Conservation (phyloP, 805 yeast genomes). For the Debaryomyces hansenii region DNA sequence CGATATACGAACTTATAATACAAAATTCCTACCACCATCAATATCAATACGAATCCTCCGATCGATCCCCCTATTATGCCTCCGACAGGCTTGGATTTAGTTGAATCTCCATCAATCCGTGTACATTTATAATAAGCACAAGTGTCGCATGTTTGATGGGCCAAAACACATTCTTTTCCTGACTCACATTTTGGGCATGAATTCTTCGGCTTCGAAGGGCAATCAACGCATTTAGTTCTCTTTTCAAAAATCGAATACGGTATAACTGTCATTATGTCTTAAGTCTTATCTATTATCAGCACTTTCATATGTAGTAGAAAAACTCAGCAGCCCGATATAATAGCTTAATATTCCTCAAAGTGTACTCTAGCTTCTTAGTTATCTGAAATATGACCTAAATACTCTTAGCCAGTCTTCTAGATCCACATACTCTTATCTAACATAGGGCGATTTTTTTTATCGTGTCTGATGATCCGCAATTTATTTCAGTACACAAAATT, state of each 20-base stretch:
- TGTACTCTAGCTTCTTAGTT: too few species aligned
- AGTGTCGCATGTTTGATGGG: conserved; percentile 20
- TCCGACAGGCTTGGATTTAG: conserved; percentile 24
- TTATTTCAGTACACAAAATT: not conserved
- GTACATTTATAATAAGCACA: conserved; percentile 28
- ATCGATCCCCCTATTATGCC: conserved; percentile 44
- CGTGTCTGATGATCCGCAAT: not conserved
- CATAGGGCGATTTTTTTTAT: not conserved
- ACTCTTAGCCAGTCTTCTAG: too few species aligned
- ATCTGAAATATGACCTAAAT: too few species aligned
- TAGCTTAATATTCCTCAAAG: too few species aligned
- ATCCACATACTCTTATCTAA: not conserved
- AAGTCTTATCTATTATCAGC: too few species aligned
- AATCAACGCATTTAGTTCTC: conserved; percentile 24
- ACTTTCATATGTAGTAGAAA: too few species aligned
- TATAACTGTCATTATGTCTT: not conserved
- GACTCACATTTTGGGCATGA: conserved; percentile 27
- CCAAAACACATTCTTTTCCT: conserved; percentile 22
- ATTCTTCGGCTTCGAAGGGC: conserved; percentile 23
- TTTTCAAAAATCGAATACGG: not conserved
- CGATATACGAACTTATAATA: conserved; percentile 32
- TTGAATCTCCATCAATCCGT: conserved; percentile 7
- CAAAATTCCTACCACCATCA: conserved; percentile 21
- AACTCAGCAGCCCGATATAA: too few species aligned
- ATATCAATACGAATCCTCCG: conserved; percentile 34